phyloP scores from a whole-genome alignment of 2,329 filamentous ascomycete species.

The Calonectria multiphialidica region DNA sequence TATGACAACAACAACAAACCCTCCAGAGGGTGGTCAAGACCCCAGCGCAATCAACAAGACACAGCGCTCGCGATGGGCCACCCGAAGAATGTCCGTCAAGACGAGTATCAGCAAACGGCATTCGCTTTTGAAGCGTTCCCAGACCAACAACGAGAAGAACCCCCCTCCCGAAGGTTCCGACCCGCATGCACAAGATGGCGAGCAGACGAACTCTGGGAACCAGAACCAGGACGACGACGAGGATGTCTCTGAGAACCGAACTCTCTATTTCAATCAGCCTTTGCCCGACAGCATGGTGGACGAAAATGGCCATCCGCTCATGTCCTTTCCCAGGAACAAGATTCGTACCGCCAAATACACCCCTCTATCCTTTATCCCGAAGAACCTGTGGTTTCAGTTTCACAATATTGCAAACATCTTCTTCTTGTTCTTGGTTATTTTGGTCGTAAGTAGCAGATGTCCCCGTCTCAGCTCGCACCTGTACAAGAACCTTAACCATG shows the following conservation, averaged over 20 bases:
- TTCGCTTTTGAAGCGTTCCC: conserved; percentile 83
- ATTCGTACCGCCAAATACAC: conserved; percentile 99
- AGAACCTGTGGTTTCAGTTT: conserved; percentile 98
- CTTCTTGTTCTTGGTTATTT: conserved; percentile 95
- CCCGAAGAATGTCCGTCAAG: conserved; percentile 84
- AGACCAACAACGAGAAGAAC: conserved; percentile 78
- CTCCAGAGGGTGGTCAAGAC: conserved; percentile 43
- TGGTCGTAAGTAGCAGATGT: conserved; percentile 76
- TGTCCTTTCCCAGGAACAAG: conserved; percentile 89
- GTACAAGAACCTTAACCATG: conserved; percentile 33
- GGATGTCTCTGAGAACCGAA: conserved; percentile 62
- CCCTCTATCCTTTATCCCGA: conserved; percentile 92
- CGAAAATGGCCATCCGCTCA: conserved; percentile 80
- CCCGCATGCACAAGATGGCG: conserved; percentile 37
- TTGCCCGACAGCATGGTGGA: conserved; percentile 82
- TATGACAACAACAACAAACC: conserved; percentile 49
- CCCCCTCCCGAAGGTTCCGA: conserved; percentile 52
- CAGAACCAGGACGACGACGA: conserved; percentile 53
- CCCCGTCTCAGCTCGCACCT: conserved; percentile 6
- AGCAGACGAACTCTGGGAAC: conserved; percentile 44
- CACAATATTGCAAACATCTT: conserved; percentile 99
- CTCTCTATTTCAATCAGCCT: conserved; percentile 87
- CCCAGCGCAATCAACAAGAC: conserved; percentile 54
- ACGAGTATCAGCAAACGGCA: conserved; percentile 83
- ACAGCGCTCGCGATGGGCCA: conserved; percentile 94